Evolutionary conservation across 768 basidiomycete genomes (phyloP), one percentile per base, ranked within the genome.

Genomic region (Suillus placidus): DNA sequence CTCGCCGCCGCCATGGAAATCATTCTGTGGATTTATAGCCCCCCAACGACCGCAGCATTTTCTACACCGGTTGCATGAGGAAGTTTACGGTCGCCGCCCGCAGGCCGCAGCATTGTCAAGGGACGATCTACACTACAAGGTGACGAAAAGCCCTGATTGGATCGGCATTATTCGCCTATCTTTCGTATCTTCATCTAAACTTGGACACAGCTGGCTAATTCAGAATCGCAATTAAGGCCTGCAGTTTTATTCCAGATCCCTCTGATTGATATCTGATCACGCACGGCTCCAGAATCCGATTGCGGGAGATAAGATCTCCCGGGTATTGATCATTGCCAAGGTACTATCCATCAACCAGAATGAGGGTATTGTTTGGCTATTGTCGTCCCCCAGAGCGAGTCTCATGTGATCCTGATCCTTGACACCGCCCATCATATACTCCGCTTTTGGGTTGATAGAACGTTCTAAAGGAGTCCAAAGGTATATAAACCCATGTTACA

Each of bases 401-500:
- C 56, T 23, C 57, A 58, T 58, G 58, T 60, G 58, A 60, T 60
- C 40, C 10, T 40, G 32, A 54, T 54, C 38, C 30, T 38, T 58
- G 58, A 42, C 58, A 60, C 32, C 20, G 58, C 40, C 42, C 58
- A 32, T 60, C 42, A 42, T 13, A 42, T 60, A 60, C 58, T 60
- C 58, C 58, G 58, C 58, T 60, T 60, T 60, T 42, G 58, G 58
- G 3, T 60, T 30, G 10, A 42, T 20, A 32, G 40, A 42, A 35
- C 26, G 47, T 20, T 51, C 42, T 30, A 30, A 18, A 20, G 26
- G 60, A 30, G 18, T 47, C 42, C 26, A 42, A 26, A 42, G 40
- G 61, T 64, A 64, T 64, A 64, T 64, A 64, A 64, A 42, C 43
- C 30, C 58, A 26, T 30, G 3, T n/a, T 23, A 9, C 32, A 18